Evolutionary conservation across 306 rosid genomes (phyloP), one percentile per base, ranked within the genome.

Genomic region (Hylodesmum podocarpum): DNA sequence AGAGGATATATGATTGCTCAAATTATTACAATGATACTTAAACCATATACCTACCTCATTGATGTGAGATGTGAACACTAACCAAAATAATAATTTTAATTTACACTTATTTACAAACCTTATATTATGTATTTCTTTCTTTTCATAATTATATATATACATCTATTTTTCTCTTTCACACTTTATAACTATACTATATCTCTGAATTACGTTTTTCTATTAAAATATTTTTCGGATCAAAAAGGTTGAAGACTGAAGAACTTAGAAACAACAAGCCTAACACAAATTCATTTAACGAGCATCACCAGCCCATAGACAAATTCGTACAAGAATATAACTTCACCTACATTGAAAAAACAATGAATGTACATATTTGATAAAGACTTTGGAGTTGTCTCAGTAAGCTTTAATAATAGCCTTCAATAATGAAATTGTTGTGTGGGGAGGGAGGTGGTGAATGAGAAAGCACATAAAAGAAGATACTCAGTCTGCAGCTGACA

Each of bases 401-500:
- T n/a, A 9, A 81, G 46, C 58, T 27, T 51, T 29, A 46, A 43
- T 4, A 66, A 40, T 68, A 68, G 34, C 39, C 39, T 19, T 29
- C 34, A 57, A 47, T 49, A 24, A 62, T 49, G 55, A 58, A 75
- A 34, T 6, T 47, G 43, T 14, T 41, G 70, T 54, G 14, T 3
- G 36, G 44, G 4, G 68, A 18, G 21, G 51, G 50, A 50, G 50
- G 8, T 40, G 19, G 46, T 22, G 54, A 70, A 13, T 34, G 78
- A 75, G 55, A 63, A 75, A 75, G 67, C 79, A 54, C 51, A 25
- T 16, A 41, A 44, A 70, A 66, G 49, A 70, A 66, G 49, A 72
- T 27, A 27, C 78, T 62, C 13, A 49, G n/a, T 36, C 69, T 63
- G 75, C 73, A 76, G 61, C 81, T 80, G 65, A 70, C 58, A 70